Evolutionary conservation across 202 grass and related monocot species (phyloP).

Genomic region (Brachypodium distachyon): DNA sequence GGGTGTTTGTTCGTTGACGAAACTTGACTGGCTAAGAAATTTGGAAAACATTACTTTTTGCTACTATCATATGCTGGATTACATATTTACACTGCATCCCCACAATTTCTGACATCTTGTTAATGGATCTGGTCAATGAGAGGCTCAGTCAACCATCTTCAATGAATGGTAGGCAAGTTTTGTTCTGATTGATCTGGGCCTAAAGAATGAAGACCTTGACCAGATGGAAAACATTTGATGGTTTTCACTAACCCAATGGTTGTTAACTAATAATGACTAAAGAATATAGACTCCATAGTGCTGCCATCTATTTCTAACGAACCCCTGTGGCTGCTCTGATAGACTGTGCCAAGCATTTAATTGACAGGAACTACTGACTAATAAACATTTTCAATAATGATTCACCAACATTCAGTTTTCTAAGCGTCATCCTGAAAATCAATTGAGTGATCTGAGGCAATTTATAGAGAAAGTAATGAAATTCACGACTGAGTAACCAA

Average conservation of each 20-base stretch:
- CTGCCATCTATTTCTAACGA: neutral
- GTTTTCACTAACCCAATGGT: neutral
- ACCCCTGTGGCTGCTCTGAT: neutral
- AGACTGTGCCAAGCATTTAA: neutral
- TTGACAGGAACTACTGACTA: neutral
- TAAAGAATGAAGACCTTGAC: neutral
- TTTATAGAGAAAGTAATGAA: neutral
- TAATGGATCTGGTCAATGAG: neutral
- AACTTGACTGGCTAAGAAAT: slow-evolving; percentile 1
- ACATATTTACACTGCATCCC: neutral
- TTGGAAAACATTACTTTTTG: neutral
- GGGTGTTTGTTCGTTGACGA: neutral
- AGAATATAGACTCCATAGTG: neutral
- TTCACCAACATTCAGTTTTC: neutral
- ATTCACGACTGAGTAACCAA: neutral
- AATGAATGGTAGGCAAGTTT: neutral
- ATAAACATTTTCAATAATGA: neutral
- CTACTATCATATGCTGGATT: neutral
- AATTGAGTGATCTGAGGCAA: neutral
- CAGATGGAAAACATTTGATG: neutral
- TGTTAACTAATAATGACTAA: neutral
- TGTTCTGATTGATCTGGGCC: neutral
- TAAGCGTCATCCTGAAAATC: neutral
- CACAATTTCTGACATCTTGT: neutral
- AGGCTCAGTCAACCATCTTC: neutral